A percentile compares a stretch with the other conserved stretches of the same genome.
phyloP scores from a whole-genome alignment of 495 filamentous ascomycete species.

The Cairneyella variabilis region DNA sequence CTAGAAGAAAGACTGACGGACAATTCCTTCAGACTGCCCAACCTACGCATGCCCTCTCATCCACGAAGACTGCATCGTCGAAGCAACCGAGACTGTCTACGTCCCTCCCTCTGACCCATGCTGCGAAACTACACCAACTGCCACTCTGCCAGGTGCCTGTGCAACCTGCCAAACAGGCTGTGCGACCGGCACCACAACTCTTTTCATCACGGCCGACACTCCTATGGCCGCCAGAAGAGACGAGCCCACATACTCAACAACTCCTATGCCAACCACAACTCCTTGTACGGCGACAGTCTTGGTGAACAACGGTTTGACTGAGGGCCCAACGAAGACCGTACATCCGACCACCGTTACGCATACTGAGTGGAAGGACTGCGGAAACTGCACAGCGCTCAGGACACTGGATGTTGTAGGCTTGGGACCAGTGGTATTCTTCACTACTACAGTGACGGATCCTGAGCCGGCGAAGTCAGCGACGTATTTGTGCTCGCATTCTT shows the following conservation, averaged over 20 bases:
- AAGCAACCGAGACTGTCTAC: neutral
- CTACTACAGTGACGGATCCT: neutral
- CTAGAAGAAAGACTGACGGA: too few relatives aligned
- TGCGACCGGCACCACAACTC: neutral
- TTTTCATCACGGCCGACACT: neutral
- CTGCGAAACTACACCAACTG: neutral
- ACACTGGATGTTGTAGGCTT: neutral
- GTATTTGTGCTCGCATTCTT: neutral
- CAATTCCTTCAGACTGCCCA: too few relatives aligned
- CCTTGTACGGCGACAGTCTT: neutral
- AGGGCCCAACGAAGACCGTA: neutral
- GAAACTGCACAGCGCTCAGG: neutral
- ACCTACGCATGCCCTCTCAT: too few relatives aligned
- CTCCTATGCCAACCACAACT: too few relatives aligned
- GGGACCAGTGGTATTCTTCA: neutral
- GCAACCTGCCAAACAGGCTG: conserved; percentile 3
- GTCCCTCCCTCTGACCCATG: neutral
- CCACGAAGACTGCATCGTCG: neutral
- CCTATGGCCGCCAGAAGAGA: neutral
- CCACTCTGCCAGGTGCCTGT: neutral
- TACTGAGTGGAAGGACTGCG: neutral
- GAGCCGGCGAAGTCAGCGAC: neutral
- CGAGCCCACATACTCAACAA: too few relatives aligned
- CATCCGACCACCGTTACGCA: neutral
- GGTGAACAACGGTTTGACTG: neutral